Evolutionary conservation across 108 stramenopile genomes (phyloP).

Genomic region (Parmales sp.): DNA sequence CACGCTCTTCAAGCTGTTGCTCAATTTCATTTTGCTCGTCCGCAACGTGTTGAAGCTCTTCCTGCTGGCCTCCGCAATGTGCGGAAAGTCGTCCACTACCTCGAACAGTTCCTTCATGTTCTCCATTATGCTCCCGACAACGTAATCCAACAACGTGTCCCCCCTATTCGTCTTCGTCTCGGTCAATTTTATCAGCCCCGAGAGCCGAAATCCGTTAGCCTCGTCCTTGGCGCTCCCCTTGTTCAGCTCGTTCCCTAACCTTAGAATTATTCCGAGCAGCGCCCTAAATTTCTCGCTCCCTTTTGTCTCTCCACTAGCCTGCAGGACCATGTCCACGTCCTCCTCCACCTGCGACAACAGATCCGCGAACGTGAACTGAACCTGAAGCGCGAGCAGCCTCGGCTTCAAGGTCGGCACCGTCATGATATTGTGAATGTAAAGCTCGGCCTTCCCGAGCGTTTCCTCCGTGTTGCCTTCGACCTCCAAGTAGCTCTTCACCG

Average conservation of each 20-base stretch:
- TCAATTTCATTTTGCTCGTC: background rate
- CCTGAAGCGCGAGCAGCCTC: slow-evolving; percentile 11
- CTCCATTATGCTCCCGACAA: slow-evolving; percentile 8
- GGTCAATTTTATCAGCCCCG: slow-evolving; percentile 17
- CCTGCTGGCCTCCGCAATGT: slow-evolving; percentile 3
- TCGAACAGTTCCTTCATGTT: slow-evolving; percentile 14
- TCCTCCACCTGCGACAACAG: background rate
- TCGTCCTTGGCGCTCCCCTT: slow-evolving; percentile 19
- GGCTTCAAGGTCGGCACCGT: slow-evolving; percentile 14
- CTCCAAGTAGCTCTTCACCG: slow-evolving; percentile 12
- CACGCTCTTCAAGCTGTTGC: background rate
- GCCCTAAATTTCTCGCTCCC: slow-evolving; percentile 7
- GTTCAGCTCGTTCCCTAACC: slow-evolving; percentile 23
- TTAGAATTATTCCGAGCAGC: slow-evolving; percentile 16
- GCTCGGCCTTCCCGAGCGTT: slow-evolving; percentile 15
- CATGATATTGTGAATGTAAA: slow-evolving; percentile 7
- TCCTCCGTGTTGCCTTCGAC: background rate
- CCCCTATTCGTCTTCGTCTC: slow-evolving; percentile 18
- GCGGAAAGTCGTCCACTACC: slow-evolving; percentile 19
- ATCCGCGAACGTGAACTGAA: slow-evolving; percentile 14
- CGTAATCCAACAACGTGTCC: slow-evolving; percentile 19
- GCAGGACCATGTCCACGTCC: slow-evolving; percentile 5
- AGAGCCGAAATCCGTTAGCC: slow-evolving; percentile 17
- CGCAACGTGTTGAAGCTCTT: background rate
- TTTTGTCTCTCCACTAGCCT: slow-evolving; percentile 7